Conservation (phyloP, 1,284 basidiomycete genomes). For the Fomitiporia mediterranea region DNA sequence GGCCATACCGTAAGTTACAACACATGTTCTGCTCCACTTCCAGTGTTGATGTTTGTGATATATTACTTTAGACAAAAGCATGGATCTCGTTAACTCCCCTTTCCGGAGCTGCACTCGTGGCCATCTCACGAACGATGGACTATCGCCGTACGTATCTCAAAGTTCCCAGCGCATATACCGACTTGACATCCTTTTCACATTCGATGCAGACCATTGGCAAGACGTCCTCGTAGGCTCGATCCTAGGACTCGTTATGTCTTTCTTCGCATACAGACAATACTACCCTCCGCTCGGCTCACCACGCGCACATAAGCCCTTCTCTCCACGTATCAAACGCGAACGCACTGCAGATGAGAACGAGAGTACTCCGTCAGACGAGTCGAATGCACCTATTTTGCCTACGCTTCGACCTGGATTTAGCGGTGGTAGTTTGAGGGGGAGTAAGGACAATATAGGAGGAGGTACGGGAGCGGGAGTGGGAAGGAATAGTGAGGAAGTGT, state of each 20-base stretch:
- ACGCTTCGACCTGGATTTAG: slow-evolving; percentile 1
- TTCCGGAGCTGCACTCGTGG: slow-evolving; percentile 78
- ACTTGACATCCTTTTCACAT: slow-evolving; percentile 2
- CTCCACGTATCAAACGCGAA: slow-evolving; percentile 52
- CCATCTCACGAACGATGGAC: slow-evolving; percentile 89
- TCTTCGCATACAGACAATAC: slow-evolving; percentile 80
- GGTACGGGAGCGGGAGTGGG: not conserved
- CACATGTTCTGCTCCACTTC: slow-evolving; percentile 11
- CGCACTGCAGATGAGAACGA: not conserved
- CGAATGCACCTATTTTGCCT: slow-evolving; percentile 12
- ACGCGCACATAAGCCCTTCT: slow-evolving; percentile 68
- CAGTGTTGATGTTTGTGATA: not conserved
- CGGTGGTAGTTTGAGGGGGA: not conserved
- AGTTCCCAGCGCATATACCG: too few species aligned
- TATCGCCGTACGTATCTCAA: slow-evolving; percentile 62
- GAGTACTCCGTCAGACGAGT: not conserved
- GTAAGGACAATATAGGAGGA: not conserved
- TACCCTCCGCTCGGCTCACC: slow-evolving; percentile 60
- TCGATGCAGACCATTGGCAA: slow-evolving; percentile 75
- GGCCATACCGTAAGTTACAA: slow-evolving; percentile 66
- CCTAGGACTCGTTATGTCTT: slow-evolving; percentile 70
- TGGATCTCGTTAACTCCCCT: slow-evolving; percentile 83
- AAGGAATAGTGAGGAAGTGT: not conserved
- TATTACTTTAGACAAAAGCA: slow-evolving; percentile 57
- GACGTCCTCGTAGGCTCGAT: slow-evolving; percentile 81